phyloP scores from a whole-genome alignment of 2,329 filamentous ascomycete genomes.

The Trichoderma oligosporum region DNA sequence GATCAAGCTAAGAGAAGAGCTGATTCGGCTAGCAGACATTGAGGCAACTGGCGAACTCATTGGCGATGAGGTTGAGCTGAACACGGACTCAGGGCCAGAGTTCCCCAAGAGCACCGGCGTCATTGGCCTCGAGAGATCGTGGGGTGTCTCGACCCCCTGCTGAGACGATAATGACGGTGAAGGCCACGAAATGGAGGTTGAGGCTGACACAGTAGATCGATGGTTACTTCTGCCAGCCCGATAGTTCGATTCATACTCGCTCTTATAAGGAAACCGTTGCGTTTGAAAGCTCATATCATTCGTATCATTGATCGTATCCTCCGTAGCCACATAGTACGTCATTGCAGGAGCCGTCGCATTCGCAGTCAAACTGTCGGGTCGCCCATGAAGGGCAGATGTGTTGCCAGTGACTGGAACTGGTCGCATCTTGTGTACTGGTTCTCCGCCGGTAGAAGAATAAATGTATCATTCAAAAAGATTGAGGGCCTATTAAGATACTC shows the following conservation, averaged over 20 bases:
- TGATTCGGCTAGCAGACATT: conserved; percentile 30
- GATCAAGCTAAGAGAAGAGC: conserved; percentile 26
- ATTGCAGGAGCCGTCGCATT: conserved; percentile 26
- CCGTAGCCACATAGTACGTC: conserved; percentile 37
- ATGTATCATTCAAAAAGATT: background rate
- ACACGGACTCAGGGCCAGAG: conserved; percentile 30
- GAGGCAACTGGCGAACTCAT: conserved; percentile 49
- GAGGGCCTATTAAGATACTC: background rate
- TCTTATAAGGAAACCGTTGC: conserved; percentile 5
- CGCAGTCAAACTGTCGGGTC: conserved; percentile 19
- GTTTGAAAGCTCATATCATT: conserved; percentile 20
- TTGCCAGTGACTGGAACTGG: conserved; percentile 20
- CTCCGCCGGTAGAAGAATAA: background rate
- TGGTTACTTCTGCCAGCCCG: conserved; percentile 7
- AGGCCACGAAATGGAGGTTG: conserved; percentile 18
- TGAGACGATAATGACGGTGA: conserved; percentile 17
- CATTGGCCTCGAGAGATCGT: conserved; percentile 27
- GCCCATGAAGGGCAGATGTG: conserved; percentile 13
- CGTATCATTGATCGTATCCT: conserved; percentile 30
- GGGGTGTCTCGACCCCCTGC: conserved; percentile 18
- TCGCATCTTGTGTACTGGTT: conserved; percentile 21
- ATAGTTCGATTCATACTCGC: background rate
- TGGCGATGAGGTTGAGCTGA: conserved; percentile 51
- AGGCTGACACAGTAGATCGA: conserved; percentile 15
- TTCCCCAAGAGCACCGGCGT: conserved; percentile 28